Percentiles rank a stretch among this genome's conserved stretches.
Evolutionary conservation across 768 basidiomycete species (phyloP).

Genomic region (Gymnopilus junonius): DNA sequence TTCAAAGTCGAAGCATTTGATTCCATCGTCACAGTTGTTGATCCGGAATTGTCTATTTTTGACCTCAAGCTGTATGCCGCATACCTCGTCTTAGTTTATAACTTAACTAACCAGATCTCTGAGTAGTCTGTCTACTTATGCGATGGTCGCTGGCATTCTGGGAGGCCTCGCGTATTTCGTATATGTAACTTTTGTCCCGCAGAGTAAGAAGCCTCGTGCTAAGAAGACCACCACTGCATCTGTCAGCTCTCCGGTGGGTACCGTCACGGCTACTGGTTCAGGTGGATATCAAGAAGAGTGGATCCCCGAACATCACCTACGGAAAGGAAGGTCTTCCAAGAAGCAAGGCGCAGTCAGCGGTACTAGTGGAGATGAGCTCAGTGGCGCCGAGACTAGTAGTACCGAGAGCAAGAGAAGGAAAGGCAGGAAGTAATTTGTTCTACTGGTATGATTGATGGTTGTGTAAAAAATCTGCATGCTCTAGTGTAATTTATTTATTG

Average conservation of each 20-base stretch:
- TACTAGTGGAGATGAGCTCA: slow-evolving; percentile 68
- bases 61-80: slow-evolving; percentile 76
- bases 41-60: slow-evolving; percentile 77
- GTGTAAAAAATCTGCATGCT: slow-evolving; percentile 21
- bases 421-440: slow-evolving; percentile 43
- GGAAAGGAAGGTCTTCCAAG: slow-evolving; percentile 60
- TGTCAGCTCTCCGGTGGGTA: slow-evolving; percentile 57
- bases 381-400: slow-evolving; percentile 67
- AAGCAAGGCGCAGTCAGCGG: slow-evolving; percentile 48
- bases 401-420: slow-evolving; percentile 64
- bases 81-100: background rate
- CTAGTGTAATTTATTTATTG: slow-evolving; percentile 18
- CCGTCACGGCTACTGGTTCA: slow-evolving; percentile 66
- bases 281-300: slow-evolving; percentile 86
- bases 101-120: background rate
- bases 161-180: slow-evolving; percentile 67
- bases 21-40: slow-evolving; percentile 77
- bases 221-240: slow-evolving; percentile 46
- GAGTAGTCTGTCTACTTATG: slow-evolving; percentile 68
- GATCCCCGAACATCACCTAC: slow-evolving; percentile 90
- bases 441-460: slow-evolving; percentile 5
- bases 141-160: slow-evolving; percentile 66
- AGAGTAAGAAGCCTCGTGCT: slow-evolving; percentile 58
- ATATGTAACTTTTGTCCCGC: slow-evolving; percentile 68
- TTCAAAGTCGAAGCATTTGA: slow-evolving; percentile 75